Evolutionary conservation across 768 basidiomycete species (phyloP), one percentile per base, ranked within the genome.

Genomic region (Hygrophoropsis aurantiaca): DNA sequence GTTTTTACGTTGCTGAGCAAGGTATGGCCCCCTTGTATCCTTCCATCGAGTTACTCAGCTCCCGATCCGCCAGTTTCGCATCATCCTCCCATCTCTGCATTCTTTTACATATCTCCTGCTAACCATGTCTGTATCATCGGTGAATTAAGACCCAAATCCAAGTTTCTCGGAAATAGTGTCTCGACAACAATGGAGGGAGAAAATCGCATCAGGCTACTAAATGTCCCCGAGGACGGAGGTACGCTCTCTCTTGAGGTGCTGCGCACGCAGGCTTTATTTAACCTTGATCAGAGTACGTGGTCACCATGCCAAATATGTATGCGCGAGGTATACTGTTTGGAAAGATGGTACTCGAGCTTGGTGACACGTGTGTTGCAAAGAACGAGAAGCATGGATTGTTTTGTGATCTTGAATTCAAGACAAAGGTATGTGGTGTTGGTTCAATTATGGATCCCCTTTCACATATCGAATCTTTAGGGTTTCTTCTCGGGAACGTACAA

Each of bases 271-370:
- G 24, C 39, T 38, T 32, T 27, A 25, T 33, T 44, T 51, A 36
- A 51, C 25, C 46, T 5, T 21, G 40, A 0, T 47, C 71, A 86
- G 90, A 89, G 53, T 94, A 94, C 64, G 77, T 87, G 49, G 82
- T 93, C 56, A 85, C 90, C 49, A 97, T 99, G 94, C 97, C 97
- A 24, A 98, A 97, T 73, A 97, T 97, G 87, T 95, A 91, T 61
- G 90, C 87, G 39, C 78, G 90, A 30, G 90, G 90, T 7, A 90
- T 91, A 55, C 69, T 91, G 35, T 92, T 89, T 66, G 89, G 88
- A 9, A 91, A 90, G 77, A 95, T 99, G 94, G 87, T 97, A 21
- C 74, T 95, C 43, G 97, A 99, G 70, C 75, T 99, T 18, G 94
- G 95, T 4, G 97, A 98, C 67, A 79, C 81, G 26, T 93, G 91